A percentile compares a stretch with the other conserved stretches of the same genome.
phyloP scores from a whole-genome alignment of 371 early-diverging fungal genomes.

The Mucor ambiguus region DNA sequence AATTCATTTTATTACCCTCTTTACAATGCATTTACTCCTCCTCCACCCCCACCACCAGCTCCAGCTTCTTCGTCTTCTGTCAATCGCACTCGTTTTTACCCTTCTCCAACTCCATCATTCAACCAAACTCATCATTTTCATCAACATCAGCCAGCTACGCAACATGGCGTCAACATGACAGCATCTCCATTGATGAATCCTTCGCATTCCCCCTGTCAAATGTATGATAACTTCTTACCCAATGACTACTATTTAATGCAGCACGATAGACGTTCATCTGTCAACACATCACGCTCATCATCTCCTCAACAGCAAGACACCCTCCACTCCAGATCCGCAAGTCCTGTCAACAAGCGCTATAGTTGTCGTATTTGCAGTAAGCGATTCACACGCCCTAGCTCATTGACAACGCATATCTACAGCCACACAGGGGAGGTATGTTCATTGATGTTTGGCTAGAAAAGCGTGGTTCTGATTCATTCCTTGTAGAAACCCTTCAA shows the following conservation, averaged over 20 bases:
- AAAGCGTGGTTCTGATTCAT: background rate
- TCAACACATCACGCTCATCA: background rate
- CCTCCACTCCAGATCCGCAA: slow-evolving; percentile 2
- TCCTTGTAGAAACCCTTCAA: slow-evolving; percentile 34
- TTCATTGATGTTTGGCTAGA: background rate
- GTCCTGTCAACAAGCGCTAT: slow-evolving; percentile 20
- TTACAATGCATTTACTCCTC: background rate
- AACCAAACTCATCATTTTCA: background rate
- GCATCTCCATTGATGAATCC: background rate
- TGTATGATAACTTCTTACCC: background rate
- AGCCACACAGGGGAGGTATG: slow-evolving; percentile 47
- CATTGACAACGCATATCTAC: slow-evolving; percentile 37
- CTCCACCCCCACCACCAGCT: background rate
- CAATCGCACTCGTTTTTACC: background rate
- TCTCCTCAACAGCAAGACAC: slow-evolving; percentile 2
- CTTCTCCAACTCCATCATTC: background rate
- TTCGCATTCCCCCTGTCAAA: background rate
- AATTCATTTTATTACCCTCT: background rate
- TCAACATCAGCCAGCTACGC: background rate
- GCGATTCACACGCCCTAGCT: slow-evolving; percentile 41
- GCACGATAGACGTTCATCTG: background rate
- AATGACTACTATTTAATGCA: background rate
- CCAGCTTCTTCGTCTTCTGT: background rate
- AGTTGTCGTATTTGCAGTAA: slow-evolving; percentile 33
- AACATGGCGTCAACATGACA: background rate